These are phyloP conservation scores for Gracilaria domingensis DNA, from an alignment of 23 red algal genomes.

Conservation along the genomic window DNA sequence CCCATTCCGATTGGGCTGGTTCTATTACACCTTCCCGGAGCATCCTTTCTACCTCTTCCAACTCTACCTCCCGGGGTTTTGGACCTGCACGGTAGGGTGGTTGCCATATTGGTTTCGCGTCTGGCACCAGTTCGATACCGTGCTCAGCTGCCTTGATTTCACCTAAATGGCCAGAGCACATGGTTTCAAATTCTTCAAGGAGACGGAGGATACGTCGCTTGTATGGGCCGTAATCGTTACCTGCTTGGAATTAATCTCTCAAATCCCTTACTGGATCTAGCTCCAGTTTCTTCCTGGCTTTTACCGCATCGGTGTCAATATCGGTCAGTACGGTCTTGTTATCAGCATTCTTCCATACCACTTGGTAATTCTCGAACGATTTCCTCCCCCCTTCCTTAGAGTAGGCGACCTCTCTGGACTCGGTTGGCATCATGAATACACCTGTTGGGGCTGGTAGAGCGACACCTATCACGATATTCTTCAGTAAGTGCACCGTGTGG, in stretches of 20 bases:
- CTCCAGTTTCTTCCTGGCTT: background rate
- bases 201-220: no score
- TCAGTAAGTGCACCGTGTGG: slow-evolving; percentile 1
- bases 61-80: no score
- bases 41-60: background rate
- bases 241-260: no score
- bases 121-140: background rate
- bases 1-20: background rate
- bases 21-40: background rate
- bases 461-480: background rate
- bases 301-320: background rate
- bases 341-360: no score
- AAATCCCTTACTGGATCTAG: no score
- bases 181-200: background rate
- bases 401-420: no score
- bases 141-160: background rate
- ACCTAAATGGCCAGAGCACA: background rate
- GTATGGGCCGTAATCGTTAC: no score
- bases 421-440: background rate
- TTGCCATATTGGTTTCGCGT: background rate
- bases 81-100: background rate
- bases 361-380: no score
- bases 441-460: background rate
- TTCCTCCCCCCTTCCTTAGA: no score
- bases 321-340: no score